Percentiles rank a stretch among this genome's conserved stretches.
Evolutionary conservation across 2,329 filamentous ascomycete species (phyloP).

Genomic region (Ceratocystis variospora): DNA sequence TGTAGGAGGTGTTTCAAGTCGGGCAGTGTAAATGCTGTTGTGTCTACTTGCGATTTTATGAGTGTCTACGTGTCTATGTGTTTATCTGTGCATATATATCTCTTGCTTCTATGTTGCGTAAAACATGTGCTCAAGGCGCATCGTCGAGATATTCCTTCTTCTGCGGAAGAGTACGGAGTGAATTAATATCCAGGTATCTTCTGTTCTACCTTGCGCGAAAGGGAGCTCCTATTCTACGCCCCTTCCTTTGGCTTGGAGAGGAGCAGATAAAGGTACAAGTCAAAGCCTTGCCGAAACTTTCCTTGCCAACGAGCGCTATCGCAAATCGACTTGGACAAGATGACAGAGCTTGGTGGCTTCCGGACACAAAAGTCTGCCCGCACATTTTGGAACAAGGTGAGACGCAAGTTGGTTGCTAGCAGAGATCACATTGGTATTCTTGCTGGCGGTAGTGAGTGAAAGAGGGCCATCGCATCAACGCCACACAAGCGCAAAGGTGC

Average conservation of each 20-base stretch:
- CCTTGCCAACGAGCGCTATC: background rate
- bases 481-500: background rate
- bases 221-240: background rate
- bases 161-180: too few species aligned
- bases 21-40: too few species aligned
- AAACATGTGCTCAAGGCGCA: background rate
- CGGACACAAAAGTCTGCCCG: background rate
- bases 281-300: background rate
- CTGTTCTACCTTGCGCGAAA: background rate
- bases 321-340: background rate
- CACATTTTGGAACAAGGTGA: background rate
- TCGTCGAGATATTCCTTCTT: background rate
- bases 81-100: background rate
- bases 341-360: background rate
- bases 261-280: background rate
- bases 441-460: background rate
- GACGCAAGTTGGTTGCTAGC: background rate
- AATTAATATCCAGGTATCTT: too few species aligned
- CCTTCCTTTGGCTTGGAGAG: background rate
- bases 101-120: background rate
- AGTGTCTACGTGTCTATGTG: background rate
- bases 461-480: background rate
- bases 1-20: background rate
- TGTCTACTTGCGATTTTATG: background rate
- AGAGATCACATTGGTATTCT: background rate